A percentile compares a stretch with the other conserved stretches of the same genome.
Conservation (phyloP, 306 rosid genomes). For the Castanea mollissima region DNA sequence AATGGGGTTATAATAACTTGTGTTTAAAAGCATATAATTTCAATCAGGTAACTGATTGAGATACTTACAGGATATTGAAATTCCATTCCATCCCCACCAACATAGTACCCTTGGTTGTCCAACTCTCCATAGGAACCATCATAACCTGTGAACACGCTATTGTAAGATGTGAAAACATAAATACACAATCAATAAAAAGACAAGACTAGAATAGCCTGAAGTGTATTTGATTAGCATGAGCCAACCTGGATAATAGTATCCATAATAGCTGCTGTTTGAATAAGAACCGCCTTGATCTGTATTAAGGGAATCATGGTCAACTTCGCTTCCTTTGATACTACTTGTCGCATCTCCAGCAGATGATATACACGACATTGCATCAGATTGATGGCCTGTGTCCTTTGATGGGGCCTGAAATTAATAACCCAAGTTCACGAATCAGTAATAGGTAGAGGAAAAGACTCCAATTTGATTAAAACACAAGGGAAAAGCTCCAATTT, state of each 20-base stretch:
- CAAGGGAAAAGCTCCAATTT: background rate
- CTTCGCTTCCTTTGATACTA: slow-evolving; percentile 44
- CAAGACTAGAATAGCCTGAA: slow-evolving; percentile 1
- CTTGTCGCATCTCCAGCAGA: slow-evolving; percentile 54
- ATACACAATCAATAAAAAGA: slow-evolving; percentile 31
- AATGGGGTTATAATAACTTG: too few species aligned
- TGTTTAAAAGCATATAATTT: too few species aligned
- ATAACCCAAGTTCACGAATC: slow-evolving; percentile 14
- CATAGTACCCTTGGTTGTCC: slow-evolving; percentile 67
- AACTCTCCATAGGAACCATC: slow-evolving; percentile 53
- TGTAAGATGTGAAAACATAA: slow-evolving; percentile 42
- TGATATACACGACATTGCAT: slow-evolving; percentile 58
- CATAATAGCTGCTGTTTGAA: slow-evolving; percentile 48
- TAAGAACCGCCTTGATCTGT: slow-evolving; percentile 39
- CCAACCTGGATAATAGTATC: slow-evolving; percentile 79
- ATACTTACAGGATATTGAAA: slow-evolving; percentile 73
- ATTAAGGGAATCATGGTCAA: slow-evolving; percentile 41
- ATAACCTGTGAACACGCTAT: slow-evolving; percentile 64
- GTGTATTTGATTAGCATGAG: slow-evolving; percentile 15
- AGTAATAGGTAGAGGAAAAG: background rate
- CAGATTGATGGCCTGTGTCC: slow-evolving; percentile 61
- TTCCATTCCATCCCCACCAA: slow-evolving; percentile 52
- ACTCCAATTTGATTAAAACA: background rate
- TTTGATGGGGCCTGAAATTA: slow-evolving; percentile 45
- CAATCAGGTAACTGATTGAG: background rate